These are phyloP conservation scores for Aspergillus awamori DNA, from an alignment of 2,329 filamentous ascomycete species.

Conservation along the genomic window DNA sequence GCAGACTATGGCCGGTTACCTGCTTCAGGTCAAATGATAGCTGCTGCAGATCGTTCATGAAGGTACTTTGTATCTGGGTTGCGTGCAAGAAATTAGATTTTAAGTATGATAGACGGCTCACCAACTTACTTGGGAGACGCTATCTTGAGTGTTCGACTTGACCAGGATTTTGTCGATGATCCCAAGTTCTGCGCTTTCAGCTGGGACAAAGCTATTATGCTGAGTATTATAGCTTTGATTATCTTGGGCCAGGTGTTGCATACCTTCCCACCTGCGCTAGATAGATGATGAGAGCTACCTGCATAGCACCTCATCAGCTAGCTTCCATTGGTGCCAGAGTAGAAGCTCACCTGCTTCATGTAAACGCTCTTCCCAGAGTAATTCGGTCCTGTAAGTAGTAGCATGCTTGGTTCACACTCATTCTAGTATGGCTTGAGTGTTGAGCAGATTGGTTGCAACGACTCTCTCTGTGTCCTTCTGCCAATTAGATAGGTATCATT, in stretches of 20 bases:
- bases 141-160: constrained; percentile 74
- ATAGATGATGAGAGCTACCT: constrained; percentile 82
- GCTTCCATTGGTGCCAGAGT: background rate
- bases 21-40: constrained; percentile 75
- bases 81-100: background rate
- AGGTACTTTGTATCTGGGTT: constrained; percentile 61
- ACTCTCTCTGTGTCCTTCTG: constrained; percentile 43
- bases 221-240: constrained; percentile 12
- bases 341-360: constrained; percentile 70
- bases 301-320: constrained; percentile 8
- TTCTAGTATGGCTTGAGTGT: constrained; percentile 3
- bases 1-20: constrained; percentile 73
- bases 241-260: background rate
- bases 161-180: constrained; percentile 92
- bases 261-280: constrained; percentile 80
- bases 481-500: constrained; percentile 76
- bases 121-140: constrained; percentile 57
- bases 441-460: constrained; percentile 1
- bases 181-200: constrained; percentile 73
- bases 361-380: constrained; percentile 97
- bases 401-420: constrained; percentile 60
- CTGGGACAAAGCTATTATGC: constrained; percentile 75
- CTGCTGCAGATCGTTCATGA: constrained; percentile 86
- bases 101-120: background rate
- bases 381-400: constrained; percentile 89